Evolutionary conservation across 805 yeast species (phyloP), one percentile per base, ranked within the genome.

Genomic region (Myxozyma nipponensis): DNA sequence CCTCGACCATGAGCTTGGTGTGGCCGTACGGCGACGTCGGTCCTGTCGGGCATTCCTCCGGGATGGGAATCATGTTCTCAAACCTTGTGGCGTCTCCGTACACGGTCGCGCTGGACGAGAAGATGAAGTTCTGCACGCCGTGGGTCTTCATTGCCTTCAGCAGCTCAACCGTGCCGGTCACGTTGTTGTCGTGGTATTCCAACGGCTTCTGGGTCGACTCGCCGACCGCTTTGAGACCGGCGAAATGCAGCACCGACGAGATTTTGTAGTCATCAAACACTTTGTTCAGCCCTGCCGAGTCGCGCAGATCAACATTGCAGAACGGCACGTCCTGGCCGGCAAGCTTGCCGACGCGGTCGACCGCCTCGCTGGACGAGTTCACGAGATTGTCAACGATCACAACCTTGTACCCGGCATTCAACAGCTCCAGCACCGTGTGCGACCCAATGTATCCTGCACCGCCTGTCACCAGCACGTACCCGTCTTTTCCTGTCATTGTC

Each of bases 391-490:
- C 95, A 21, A 82, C 79, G 39, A 86, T 76, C n/a, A 86, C 81
- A 28, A 84, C 87, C 25, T 82, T 75, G 61, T 80, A 76, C 23
- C 86, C 87, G 46, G 77, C 73, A 52, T 77, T 74, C 44, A 82
- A 64, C 46, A 83, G 73, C 60, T 79, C 84, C 42, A 81, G 78
- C 17, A 77, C 86, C 1, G 91, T 83, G 64, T 86, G 93, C 7
- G 91, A 83, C 23, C 93, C 95, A 62, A 86, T 84, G 68, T 86
- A 86, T 19, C 95, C 93, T 24, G 91, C 86, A 42, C 95, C 95
- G 40, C 95, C 95, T 21, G 93, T 84, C 25, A 86, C 90, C 47
- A 84, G 71, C 40, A 83, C 79, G 64, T 72, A 72, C 45, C 65
- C 67, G 32, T 47, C 52, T n/a, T n/a, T n/a, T 15, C 44, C 23